Conservation (phyloP, 441 rosid genomes). For the Melastoma candidum region DNA sequence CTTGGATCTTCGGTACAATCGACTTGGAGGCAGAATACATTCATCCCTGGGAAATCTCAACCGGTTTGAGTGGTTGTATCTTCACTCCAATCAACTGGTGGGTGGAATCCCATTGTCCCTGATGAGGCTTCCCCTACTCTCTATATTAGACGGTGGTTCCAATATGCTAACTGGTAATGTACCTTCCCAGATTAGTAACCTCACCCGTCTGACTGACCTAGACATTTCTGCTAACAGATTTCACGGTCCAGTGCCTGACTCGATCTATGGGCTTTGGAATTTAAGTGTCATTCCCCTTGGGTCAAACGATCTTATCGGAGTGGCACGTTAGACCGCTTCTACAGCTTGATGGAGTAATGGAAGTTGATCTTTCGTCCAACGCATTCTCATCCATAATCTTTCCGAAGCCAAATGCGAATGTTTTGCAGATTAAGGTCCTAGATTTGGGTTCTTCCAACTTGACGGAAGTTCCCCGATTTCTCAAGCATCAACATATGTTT, state of each 20-base stretch:
- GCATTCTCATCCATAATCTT: too few relatives aligned
- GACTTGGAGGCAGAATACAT: not conserved
- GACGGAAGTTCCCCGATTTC: too few relatives aligned
- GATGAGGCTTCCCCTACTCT: too few relatives aligned
- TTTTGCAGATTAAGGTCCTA: too few relatives aligned
- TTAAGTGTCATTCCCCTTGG: not conserved
- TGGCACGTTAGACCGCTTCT: not conserved
- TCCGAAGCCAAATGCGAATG: too few relatives aligned
- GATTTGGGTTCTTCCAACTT: too few relatives aligned
- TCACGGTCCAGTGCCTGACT: not conserved
- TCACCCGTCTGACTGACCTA: not conserved
- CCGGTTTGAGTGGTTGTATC: too few relatives aligned
- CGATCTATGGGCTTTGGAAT: not conserved
- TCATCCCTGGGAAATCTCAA: not conserved
- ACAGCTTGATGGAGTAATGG: not conserved
- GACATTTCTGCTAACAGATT: slow-evolving; percentile 1
- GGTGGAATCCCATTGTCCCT: too few relatives aligned
- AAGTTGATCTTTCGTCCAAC: too few relatives aligned
- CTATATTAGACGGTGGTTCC: too few relatives aligned
- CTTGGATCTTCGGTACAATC: not conserved
- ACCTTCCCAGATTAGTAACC: not conserved
- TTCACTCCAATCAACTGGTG: too few relatives aligned
- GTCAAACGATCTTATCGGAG: slow-evolving; percentile 1
- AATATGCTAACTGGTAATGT: slow-evolving; percentile 5
- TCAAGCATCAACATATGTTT: too few relatives aligned